phyloP scores from a whole-genome alignment of 257 asterid species.

The Coffea eugenioides region DNA sequence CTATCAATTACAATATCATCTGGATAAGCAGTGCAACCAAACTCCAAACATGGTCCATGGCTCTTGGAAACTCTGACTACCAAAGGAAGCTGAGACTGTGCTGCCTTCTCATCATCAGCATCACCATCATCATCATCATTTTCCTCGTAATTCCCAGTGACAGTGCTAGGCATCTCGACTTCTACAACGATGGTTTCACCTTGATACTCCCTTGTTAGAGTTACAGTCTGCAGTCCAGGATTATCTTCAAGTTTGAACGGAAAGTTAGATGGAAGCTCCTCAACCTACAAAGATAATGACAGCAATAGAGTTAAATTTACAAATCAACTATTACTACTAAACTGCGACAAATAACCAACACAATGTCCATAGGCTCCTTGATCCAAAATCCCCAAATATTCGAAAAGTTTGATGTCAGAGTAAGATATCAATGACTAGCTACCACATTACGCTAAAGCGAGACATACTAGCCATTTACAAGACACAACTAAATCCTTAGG shows the following conservation, averaged over 20 bases:
- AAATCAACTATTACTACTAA: neutral
- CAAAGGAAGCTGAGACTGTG: slow-evolving; percentile 48
- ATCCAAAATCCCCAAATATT: neutral
- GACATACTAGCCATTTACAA: neutral
- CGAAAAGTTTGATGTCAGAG: neutral
- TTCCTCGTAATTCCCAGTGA: slow-evolving; percentile 46
- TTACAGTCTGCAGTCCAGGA: slow-evolving; percentile 62
- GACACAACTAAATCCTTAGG: neutral
- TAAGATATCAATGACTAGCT: too few species aligned
- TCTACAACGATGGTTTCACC: slow-evolving; percentile 67
- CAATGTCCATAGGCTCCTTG: neutral
- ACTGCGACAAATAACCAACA: neutral
- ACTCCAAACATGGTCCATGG: slow-evolving; percentile 60
- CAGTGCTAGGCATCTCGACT: slow-evolving; percentile 70
- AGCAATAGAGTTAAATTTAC: neutral
- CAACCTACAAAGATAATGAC: slow-evolving; percentile 33
- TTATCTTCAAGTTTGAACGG: slow-evolving; percentile 73
- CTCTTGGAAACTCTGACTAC: slow-evolving; percentile 69
- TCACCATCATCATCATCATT: slow-evolving; percentile 24
- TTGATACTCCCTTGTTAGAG: slow-evolving; percentile 55
- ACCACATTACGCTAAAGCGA: neutral
- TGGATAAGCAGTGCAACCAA: slow-evolving; percentile 63
- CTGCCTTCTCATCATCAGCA: slow-evolving; percentile 30
- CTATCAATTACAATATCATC: slow-evolving; percentile 68
- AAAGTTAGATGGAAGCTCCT: slow-evolving; percentile 51